Evolutionary conservation across 257 asterid genomes (phyloP), one percentile per base, ranked within the genome.

Genomic region (Fraxinus pennsylvanica): DNA sequence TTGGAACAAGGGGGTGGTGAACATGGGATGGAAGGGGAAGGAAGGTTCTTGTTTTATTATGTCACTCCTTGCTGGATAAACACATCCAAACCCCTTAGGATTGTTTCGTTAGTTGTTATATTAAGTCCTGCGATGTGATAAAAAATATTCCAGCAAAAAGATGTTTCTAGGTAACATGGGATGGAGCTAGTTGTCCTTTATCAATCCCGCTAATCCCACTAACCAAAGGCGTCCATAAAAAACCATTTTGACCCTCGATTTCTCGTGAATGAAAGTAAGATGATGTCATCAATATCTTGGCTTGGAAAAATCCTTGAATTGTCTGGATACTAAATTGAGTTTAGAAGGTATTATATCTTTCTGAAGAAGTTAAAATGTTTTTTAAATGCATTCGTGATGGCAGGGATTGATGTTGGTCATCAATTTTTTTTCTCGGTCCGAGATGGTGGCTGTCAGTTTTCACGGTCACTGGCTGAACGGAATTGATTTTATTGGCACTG

Each of bases 381-480:
- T 68, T 74, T 47, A 66, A 19, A 41, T 84, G 63, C 77, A 71
- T 63, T 75, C 78, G 54, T 43, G 68, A 74, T 80, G 77, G 78
- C 87, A 94, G 98, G 98, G 76, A 78, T 94, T 74, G 97, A 94
- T 74, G 97, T 92, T 61, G 98, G 98, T 9, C 92, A 91, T 81
- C 96, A 94, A 69, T 94, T 94, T 72, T 89, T 92, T 92, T 75
- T 94, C 96, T 4, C 87, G 97, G 66, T 93, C 96, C 1, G 98
- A 92, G 90, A 92, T 94, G 97, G 94, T 87, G 68, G 97, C 83
- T 2, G 85, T 91, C 25, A 97, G 98, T 17, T 85, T 87, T 75
- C 97, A 94, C 78, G 86, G 86, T 36, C 98, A 94, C 73, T 94
- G 98, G 98, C 84, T 94, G 41, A 89, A 82, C 81, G 98, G 98